Evolutionary conservation across 2,329 filamentous ascomycete species (phyloP).

Genomic region (Emmonsiellopsis sp.): DNA sequence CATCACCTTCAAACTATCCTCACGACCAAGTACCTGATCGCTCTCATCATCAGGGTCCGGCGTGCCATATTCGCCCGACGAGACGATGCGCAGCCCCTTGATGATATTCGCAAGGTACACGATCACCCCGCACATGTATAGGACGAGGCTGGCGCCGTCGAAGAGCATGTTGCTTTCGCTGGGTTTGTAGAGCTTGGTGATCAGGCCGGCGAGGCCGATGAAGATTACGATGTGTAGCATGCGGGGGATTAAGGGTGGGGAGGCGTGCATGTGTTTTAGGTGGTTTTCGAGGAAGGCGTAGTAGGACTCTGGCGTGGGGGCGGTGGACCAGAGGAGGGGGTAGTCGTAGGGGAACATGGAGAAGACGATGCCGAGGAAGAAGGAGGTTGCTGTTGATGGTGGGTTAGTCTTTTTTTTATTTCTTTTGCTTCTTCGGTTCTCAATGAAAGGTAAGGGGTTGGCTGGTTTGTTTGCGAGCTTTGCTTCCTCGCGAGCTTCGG

Average conservation of each 20-base stretch:
- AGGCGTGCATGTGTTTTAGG: conserved; percentile 81
- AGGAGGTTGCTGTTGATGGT: conserved; percentile 62
- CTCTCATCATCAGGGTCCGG: conserved; percentile 32
- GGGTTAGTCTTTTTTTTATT: conserved; percentile 3
- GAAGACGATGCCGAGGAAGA: conserved; percentile 98
- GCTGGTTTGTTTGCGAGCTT: neutral
- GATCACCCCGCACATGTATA: conserved; percentile 76
- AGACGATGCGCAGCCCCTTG: conserved; percentile 81
- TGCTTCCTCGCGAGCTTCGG: conserved; percentile 1
- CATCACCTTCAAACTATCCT: conserved; percentile 85
- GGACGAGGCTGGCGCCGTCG: conserved; percentile 61
- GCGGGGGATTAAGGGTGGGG: conserved; percentile 82
- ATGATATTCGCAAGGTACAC: conserved; percentile 96
- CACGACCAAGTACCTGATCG: conserved; percentile 64
- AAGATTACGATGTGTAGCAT: conserved; percentile 90
- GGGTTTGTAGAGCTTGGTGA: conserved; percentile 90
- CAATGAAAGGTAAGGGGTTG: neutral
- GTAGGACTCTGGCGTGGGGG: conserved; percentile 46
- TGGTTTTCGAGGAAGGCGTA: conserved; percentile 81
- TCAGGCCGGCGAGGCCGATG: conserved; percentile 78
- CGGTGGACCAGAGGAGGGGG: conserved; percentile 38
- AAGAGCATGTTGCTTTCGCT: conserved; percentile 94
- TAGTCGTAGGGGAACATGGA: conserved; percentile 82
- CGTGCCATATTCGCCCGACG: conserved; percentile 56
- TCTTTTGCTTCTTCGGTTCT: neutral